A percentile compares a stretch with the other conserved stretches of the same genome.
These are phyloP conservation scores for Phytophthora cryptogea DNA, from an alignment of 352 stramenopile species.

Conservation along the genomic window DNA sequence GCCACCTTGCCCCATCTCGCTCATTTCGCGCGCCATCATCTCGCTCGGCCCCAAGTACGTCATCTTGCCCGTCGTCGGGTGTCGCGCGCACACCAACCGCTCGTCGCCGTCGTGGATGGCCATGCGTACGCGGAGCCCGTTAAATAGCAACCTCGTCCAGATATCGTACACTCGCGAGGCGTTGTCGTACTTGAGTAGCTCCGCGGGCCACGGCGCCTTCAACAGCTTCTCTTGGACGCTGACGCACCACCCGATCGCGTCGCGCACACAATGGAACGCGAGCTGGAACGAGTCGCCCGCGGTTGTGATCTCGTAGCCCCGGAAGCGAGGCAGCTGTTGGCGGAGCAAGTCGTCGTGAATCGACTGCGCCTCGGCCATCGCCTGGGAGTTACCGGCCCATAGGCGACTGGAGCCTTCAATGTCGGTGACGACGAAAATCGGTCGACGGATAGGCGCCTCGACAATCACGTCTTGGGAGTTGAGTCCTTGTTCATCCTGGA, in stretches of 20 bases:
- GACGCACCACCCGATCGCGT: slow-evolving; percentile 70
- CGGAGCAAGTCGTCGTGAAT: slow-evolving; percentile 78
- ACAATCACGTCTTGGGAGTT: slow-evolving; percentile 40
- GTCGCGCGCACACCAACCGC: slow-evolving; percentile 62
- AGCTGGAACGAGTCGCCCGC: slow-evolving; percentile 80
- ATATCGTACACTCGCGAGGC: slow-evolving; percentile 52
- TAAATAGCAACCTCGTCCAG: slow-evolving; percentile 67
- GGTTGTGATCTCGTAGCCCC: slow-evolving; percentile 86
- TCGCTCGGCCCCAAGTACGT: slow-evolving; percentile 75
- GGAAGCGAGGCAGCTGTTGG: slow-evolving; percentile 49
- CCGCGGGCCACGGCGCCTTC: slow-evolving; percentile 55
- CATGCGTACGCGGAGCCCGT: slow-evolving; percentile 78
- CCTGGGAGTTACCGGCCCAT: slow-evolving; percentile 50
- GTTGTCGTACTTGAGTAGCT: slow-evolving; percentile 49
- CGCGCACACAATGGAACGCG: slow-evolving; percentile 68
- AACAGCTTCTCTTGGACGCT: slow-evolving; percentile 71
- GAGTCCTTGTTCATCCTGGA: slow-evolving; percentile 39
- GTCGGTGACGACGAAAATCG: slow-evolving; percentile 84
- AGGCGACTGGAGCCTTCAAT: slow-evolving; percentile 80
- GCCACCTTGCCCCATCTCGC: slow-evolving; percentile 62
- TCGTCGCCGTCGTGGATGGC: slow-evolving; percentile 76
- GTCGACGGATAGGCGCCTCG: slow-evolving; percentile 50
- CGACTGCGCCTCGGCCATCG: slow-evolving; percentile 69
- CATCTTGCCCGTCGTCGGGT: slow-evolving; percentile 79
- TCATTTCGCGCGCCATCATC: slow-evolving; percentile 70